Evolutionary conservation across 345 rosid species (phyloP), one percentile per base, ranked within the genome.

Genomic region (Aethionema arabicum): DNA sequence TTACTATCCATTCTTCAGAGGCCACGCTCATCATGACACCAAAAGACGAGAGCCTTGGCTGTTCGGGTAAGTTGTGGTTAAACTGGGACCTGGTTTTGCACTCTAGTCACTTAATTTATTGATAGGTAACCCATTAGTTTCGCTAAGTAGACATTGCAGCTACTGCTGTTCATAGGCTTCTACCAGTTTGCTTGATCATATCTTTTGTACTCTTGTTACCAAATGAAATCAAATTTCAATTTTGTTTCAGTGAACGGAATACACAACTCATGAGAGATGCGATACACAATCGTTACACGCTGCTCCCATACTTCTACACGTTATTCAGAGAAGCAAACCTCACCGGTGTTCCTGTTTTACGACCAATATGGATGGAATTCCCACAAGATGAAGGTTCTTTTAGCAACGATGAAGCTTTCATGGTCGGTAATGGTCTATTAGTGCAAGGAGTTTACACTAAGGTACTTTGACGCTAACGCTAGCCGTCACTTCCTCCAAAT

Each of bases 281-380:
- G 54, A 83, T 95, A 67, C 96, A 69, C 66, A 68, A 77, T 33
- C 99, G 99, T 45, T 95, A 95, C 81, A 70, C 68, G 67, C 69
- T 90, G 66, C 95, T 95, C 13, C 99, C 99, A 32, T 90, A 86
- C 65, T 95, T 84, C 72, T 95, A 90, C 86, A 85, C 97, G 39
- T 79, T 90, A 62, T 95, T 95, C 66, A 77, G 99, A 80, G 99
- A 87, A 84, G 90, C 99, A 77, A 95, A 95, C 40, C 52, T 78
- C 11, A 88, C 75, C 8, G 99, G 99, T 66, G 68, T 84, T 72
- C 97, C 99, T 16, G 84, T 95, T 48, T 44, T 76, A 48, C 97
- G 97, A 11, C 96, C 99, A 32, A 56, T 95, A 66, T 95, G 99
- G 99, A 95, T 95, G 99, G 99, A 95, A 79, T 90, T 95, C 76